Conservation (phyloP, 768 basidiomycete genomes). For the Tricholomella constricta region DNA sequence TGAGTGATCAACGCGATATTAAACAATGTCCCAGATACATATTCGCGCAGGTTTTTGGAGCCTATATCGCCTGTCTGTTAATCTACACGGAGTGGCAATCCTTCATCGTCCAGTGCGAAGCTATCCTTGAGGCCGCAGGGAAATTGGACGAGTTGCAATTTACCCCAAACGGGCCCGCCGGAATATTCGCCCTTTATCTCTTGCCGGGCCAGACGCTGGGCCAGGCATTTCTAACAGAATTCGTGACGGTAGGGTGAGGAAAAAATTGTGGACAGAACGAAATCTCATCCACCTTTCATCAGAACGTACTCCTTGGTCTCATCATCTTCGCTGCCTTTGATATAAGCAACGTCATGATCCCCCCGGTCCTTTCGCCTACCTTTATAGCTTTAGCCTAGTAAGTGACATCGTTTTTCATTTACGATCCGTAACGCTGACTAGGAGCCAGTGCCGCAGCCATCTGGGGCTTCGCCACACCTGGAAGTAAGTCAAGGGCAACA, state of each 20-base stretch:
- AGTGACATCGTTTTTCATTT: slow-evolving; percentile 24
- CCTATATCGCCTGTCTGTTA: slow-evolving; percentile 60
- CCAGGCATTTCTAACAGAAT: slow-evolving; percentile 55
- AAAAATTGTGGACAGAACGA: background rate
- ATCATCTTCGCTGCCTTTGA: slow-evolving; percentile 56
- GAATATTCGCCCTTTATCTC: slow-evolving; percentile 55
- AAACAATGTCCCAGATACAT: slow-evolving; percentile 50
- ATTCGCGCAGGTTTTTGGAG: slow-evolving; percentile 64
- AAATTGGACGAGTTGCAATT: slow-evolving; percentile 28
- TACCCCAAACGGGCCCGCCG: slow-evolving; percentile 47
- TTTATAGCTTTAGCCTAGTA: slow-evolving; percentile 62
- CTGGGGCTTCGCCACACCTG: slow-evolving; percentile 60
- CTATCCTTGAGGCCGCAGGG: slow-evolving; percentile 23
- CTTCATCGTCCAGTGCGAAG: slow-evolving; percentile 43
- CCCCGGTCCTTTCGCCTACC: slow-evolving; percentile 53
- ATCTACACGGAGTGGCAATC: slow-evolving; percentile 66
- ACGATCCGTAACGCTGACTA: background rate
- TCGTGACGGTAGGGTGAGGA: slow-evolving; percentile 44
- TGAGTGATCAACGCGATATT: background rate
- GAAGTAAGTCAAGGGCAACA: slow-evolving; percentile 34
- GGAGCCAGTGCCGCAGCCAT: slow-evolving; percentile 49
- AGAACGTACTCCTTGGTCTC: slow-evolving; percentile 52
- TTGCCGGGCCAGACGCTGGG: slow-evolving; percentile 46
- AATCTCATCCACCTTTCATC: background rate
- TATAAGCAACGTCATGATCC: slow-evolving; percentile 58